Conservation (phyloP, 345 rosid species). For the Toxicodendron radicans region DNA sequence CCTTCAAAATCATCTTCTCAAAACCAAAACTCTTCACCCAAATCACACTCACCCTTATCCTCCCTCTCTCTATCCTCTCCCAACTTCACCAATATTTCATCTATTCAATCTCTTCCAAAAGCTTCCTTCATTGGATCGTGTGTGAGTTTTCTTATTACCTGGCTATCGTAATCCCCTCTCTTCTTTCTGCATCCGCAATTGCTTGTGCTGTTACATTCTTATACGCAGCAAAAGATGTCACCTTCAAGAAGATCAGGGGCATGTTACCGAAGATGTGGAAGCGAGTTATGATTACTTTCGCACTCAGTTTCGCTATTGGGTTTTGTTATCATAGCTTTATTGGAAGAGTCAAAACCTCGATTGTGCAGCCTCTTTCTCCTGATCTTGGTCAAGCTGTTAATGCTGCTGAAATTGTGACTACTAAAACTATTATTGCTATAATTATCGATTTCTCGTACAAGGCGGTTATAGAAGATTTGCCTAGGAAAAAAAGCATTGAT, state of each 20-base stretch:
- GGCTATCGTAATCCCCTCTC: conserved; percentile 34
- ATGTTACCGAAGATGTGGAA: conserved; percentile 52
- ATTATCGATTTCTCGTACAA: conserved; percentile 11
- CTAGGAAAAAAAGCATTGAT: conserved; percentile 43
- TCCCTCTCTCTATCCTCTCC: conserved; percentile 48
- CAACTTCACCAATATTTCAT: conserved; percentile 19
- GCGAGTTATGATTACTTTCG: conserved; percentile 46
- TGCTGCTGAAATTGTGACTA: not conserved
- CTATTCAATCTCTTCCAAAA: conserved; percentile 20
- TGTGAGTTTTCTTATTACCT: conserved; percentile 33
- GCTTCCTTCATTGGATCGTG: conserved; percentile 29
- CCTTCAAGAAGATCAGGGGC: conserved; percentile 39
- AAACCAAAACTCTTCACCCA: conserved; percentile 43
- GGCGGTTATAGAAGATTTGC: conserved; percentile 41
- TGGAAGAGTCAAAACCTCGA: conserved; percentile 5
- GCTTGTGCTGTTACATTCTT: conserved; percentile 47
- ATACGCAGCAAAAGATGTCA: conserved; percentile 32
- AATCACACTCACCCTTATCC: conserved; percentile 40
- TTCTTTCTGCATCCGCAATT: conserved; percentile 45
- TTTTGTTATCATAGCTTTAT: conserved; percentile 23
- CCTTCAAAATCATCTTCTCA: conserved; percentile 38
- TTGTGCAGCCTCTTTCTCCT: not conserved
- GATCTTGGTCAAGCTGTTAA: too few relatives aligned
- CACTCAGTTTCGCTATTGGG: conserved; percentile 30
- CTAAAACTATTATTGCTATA: not conserved